Evolutionary conservation across 495 filamentous ascomycete species (phyloP).

Genomic region (Penicillium atrosanguineum): DNA sequence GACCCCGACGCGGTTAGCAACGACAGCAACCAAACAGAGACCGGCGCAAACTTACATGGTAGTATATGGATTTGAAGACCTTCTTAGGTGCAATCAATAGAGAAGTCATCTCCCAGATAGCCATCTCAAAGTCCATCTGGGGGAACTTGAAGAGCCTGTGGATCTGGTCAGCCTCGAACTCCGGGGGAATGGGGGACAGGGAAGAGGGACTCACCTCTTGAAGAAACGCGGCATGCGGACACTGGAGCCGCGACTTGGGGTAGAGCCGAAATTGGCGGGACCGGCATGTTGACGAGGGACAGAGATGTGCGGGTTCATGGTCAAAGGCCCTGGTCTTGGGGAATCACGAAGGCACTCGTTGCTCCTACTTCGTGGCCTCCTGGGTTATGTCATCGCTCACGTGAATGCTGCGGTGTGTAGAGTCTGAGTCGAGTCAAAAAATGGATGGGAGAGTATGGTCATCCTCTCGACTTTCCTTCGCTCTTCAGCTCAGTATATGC

Average conservation of each 20-base stretch:
- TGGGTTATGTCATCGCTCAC: slow-evolving; percentile 24
- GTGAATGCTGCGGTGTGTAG: not conserved
- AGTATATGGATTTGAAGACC: slow-evolving; percentile 74
- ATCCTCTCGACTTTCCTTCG: too few relatives aligned
- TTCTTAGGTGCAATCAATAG: slow-evolving; percentile 73
- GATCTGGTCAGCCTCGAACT: not conserved
- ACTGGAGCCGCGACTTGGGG: slow-evolving; percentile 48
- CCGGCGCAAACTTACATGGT: slow-evolving; percentile 54
- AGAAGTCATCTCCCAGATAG: slow-evolving; percentile 76
- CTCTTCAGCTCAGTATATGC: too few relatives aligned
- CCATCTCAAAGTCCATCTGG: slow-evolving; percentile 73
- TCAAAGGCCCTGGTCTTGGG: slow-evolving; percentile 16
- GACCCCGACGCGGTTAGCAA: slow-evolving; percentile 9
- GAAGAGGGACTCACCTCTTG: slow-evolving; percentile 38
- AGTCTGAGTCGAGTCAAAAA: too few relatives aligned
- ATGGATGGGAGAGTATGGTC: too few relatives aligned
- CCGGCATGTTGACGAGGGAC: slow-evolving; percentile 58
- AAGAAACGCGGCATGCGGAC: slow-evolving; percentile 59
- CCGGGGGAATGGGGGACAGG: not conserved
- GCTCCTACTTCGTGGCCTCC: not conserved
- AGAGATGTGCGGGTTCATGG: slow-evolving; percentile 64
- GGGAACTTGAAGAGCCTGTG: slow-evolving; percentile 62
- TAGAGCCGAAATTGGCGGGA: slow-evolving; percentile 52
- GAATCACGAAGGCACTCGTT: slow-evolving; percentile 10
- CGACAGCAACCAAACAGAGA: not conserved